Evolutionary conservation across 139 green algal species (phyloP).

Genomic region (Coelastrella sp.): DNA sequence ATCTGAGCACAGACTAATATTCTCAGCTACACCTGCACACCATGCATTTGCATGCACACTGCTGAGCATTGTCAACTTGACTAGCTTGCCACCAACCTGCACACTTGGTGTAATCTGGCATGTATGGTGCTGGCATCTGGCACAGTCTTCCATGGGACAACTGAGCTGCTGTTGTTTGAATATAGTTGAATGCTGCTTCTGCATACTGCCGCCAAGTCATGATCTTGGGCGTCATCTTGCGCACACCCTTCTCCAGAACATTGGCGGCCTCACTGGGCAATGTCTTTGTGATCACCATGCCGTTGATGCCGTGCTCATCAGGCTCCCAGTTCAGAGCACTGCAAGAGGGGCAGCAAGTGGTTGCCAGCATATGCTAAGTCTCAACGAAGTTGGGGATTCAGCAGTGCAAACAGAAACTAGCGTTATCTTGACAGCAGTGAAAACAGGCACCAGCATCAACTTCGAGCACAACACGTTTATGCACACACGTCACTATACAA

Average conservation of each 20-base stretch:
- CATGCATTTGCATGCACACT: neutral
- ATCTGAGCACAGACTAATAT: no score
- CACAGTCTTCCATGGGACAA: neutral
- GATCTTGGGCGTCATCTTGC: constrained; percentile 47
- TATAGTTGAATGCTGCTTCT: constrained; percentile 45
- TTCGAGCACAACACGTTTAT: no score
- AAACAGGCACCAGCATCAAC: no score
- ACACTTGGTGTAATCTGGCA: constrained; percentile 61
- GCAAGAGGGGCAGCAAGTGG: neutral
- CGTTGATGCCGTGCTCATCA: constrained; percentile 49
- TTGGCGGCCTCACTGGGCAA: constrained; percentile 44
- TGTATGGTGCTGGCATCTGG: constrained; percentile 12
- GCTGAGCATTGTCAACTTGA: neutral
- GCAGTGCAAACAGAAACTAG: neutral
- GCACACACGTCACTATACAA: neutral
- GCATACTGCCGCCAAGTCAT: constrained; percentile 54
- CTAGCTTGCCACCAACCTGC: neutral
- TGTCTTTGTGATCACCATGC: constrained; percentile 54
- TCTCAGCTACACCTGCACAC: no score
- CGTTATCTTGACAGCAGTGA: no score
- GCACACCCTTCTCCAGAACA: constrained; percentile 47
- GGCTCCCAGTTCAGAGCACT: constrained; percentile 49
- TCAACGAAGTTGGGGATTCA: neutral
- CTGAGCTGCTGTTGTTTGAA: neutral
- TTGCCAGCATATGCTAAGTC: neutral